Base-by-base conservation (phyloP, 192 early-diverging fungal genomes). In the Coemansia sp. region DNA sequence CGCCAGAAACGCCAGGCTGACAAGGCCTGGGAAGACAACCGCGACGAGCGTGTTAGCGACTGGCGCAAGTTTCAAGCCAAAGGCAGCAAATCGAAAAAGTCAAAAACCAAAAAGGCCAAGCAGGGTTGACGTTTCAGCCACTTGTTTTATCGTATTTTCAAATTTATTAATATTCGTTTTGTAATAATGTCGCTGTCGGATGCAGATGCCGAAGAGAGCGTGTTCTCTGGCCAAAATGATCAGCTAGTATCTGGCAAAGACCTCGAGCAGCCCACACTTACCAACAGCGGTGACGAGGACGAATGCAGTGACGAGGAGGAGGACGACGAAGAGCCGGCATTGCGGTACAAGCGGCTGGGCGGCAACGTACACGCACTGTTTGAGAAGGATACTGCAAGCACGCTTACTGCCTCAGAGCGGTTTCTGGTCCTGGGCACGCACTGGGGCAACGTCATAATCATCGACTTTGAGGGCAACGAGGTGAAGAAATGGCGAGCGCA, bases 371-470 rank as follows among this genome's bases (percentile, higher is more conserved):
- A 71, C 5, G 47, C 57, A 17, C 55, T 93, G 54, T 84, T 98
- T 22, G 88, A 88, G 62, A 91, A 90, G 70, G 96, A 98, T 68
- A 87, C 89, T 19, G 94, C 94, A 4, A 90, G 88, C 61, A 77
- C 87, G 5, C 83, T 96, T 38, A 73, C 85, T 4, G 96, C 95
- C 0, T 88, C 89, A 3, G 90, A 93, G 56, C 75, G 89, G 43
- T 97, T 97, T 69, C 75, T 98, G 66, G 94, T 96, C 6, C 84
- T 96, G 26, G 95, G 94, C 26, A 97, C 95, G 3, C 93, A 97
- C 68, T 91, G 91, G 84, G 95, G 96, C 52, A 78, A 86, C 21
- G 88, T 98, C 0, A 87, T 93, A 52, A 86, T 98, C 51, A 85
- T 96, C 21, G 96, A 98, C 74, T 89, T 95, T 64, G 90, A 91